Conservation (phyloP, 257 asterid genomes). For the Nicotiana noctiflora region DNA sequence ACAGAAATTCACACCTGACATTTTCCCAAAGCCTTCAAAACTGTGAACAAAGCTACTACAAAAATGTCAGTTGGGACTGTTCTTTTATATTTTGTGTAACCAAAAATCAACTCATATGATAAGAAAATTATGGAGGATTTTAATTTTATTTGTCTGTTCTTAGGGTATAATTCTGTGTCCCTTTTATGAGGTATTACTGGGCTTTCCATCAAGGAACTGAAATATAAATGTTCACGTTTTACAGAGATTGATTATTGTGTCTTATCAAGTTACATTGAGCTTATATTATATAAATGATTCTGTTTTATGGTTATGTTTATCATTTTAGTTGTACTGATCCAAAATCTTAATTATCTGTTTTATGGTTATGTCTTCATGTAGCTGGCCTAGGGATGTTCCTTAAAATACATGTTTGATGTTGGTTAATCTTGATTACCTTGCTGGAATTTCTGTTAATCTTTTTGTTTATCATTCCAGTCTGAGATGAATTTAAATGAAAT, state of each 20-base stretch:
- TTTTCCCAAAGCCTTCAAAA: conserved; percentile 96
- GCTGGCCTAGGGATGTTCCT: no score
- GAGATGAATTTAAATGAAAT: no score
- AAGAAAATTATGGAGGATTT: background rate
- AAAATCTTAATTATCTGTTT: no score
- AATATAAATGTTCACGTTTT: background rate
- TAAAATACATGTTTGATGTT: background rate
- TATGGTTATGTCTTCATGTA: no score
- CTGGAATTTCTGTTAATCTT: background rate
- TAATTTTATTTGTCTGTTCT: background rate
- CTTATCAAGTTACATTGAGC: background rate
- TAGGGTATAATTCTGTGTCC: background rate
- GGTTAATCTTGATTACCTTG: background rate
- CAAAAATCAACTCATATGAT: background rate
- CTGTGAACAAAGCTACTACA: conserved; percentile 38
- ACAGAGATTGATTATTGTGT: background rate
- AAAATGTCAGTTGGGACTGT: background rate
- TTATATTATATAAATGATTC: background rate
- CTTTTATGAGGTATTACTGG: conserved; percentile 2
- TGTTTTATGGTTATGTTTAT: background rate
- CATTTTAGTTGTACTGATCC: no score
- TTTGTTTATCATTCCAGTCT: no score
- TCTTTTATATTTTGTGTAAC: background rate
- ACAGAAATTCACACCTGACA: conserved; percentile 85
- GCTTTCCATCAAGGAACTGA: background rate